Evolutionary conservation across 2,329 filamentous ascomycete species (phyloP).

Genomic region (Hypoxylon sp.): DNA sequence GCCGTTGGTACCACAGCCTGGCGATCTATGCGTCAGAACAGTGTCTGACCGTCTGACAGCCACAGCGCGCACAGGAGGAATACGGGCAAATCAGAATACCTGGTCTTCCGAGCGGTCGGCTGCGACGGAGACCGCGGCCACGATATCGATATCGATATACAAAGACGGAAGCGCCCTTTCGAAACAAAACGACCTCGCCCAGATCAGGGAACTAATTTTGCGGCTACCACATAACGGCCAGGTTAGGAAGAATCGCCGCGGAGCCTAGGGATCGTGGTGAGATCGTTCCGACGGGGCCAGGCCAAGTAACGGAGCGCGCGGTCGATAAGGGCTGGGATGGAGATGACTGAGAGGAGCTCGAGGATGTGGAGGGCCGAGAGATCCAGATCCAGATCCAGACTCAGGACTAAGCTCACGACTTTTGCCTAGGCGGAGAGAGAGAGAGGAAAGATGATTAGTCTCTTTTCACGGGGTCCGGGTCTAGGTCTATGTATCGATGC

Average conservation of each 20-base stretch:
- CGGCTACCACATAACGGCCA: constrained; percentile 36
- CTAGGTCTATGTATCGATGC: constrained; percentile 10
- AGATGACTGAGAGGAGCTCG: neutral
- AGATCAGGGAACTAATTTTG: constrained; percentile 16
- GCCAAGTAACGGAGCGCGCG: constrained; percentile 4
- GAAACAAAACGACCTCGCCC: constrained; percentile 32
- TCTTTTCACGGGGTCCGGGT: constrained; percentile 11
- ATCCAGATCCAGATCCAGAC: neutral
- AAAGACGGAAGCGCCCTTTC: constrained; percentile 17
- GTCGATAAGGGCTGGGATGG: constrained; percentile 1
- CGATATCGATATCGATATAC: no score
- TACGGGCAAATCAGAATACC: constrained; percentile 16
- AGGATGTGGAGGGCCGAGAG: neutral
- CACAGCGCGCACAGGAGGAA: constrained; percentile 18
- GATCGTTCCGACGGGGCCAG: constrained; percentile 21
- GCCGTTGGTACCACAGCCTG: constrained; percentile 40
- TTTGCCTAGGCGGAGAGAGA: constrained; percentile 10
- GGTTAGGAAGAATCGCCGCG: constrained; percentile 22
- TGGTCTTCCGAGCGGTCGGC: constrained; percentile 17
- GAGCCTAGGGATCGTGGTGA: constrained; percentile 22
- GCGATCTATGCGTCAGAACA: constrained; percentile 36
- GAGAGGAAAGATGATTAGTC: constrained; percentile 27
- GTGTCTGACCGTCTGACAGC: constrained; percentile 16
- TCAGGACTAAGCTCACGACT: neutral
- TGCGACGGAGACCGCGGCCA: constrained; percentile 20